Percentiles rank a stretch among this genome's conserved stretches.
Evolutionary conservation across 1,284 basidiomycete genomes (phyloP).

Genomic region (Mycena sp.): DNA sequence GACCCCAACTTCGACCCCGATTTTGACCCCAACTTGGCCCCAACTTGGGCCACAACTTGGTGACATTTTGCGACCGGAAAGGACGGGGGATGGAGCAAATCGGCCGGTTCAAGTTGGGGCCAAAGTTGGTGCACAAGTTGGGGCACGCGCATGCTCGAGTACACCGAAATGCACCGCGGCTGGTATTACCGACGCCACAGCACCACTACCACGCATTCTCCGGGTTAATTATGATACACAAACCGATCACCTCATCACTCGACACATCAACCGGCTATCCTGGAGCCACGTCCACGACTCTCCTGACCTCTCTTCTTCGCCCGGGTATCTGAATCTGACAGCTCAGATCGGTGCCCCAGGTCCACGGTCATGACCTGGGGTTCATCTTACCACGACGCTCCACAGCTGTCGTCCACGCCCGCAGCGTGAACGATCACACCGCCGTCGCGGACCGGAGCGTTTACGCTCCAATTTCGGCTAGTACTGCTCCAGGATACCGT

Average conservation of each 20-base stretch:
- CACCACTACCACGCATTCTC: slow-evolving; percentile 8
- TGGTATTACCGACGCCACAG: slow-evolving; percentile 39
- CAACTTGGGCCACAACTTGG: no score
- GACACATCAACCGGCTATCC: neutral
- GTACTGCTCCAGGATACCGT: no score
- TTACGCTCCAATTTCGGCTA: no score
- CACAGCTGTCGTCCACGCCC: no score
- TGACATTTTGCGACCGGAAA: no score
- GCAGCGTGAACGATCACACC: no score
- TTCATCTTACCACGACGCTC: neutral
- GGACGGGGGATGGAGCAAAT: no score
- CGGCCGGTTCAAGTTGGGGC: no score
- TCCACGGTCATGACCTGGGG: slow-evolving; percentile 5
- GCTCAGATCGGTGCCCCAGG: slow-evolving; percentile 1
- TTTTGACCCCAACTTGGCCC: no score
- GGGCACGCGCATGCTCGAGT: slow-evolving; percentile 37
- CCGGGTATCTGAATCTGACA: neutral
- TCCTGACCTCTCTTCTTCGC: neutral
- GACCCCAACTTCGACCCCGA: no score
- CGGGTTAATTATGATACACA: slow-evolving; percentile 11
- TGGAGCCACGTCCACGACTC: neutral
- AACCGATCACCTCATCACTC: neutral
- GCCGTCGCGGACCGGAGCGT: no score
- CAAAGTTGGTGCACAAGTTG: slow-evolving; percentile 24
- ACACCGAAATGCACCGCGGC: slow-evolving; percentile 32